Evolutionary conservation across 192 early-diverging fungal species (phyloP), one percentile per base, ranked within the genome.

Genomic region (Piromyces sp.): DNA sequence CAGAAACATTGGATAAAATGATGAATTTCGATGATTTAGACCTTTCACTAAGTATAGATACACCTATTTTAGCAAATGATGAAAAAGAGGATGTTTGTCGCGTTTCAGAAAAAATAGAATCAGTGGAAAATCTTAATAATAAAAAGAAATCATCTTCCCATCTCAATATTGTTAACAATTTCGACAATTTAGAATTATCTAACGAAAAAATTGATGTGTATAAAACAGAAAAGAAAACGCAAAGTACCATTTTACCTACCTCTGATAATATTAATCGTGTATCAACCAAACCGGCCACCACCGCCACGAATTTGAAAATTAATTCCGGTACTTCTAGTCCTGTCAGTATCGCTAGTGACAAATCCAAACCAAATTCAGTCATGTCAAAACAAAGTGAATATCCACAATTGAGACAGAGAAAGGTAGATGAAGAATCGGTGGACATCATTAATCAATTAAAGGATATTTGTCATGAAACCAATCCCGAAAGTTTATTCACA

Each of bases 401-500:
- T 26, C 81, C 84, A n/a, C 81, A 42, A 80, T 30, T 22, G 36
- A 81, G 80, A 30, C 80, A 31, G n/a, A 40, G 78, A 79, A 79
- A 81, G 37, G 16, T 79, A 6, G 29, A 81, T 29, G 30, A 80
- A 17, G 82, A 30, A 28, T 80, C 81, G 1, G 3, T 68, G 33
- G 79, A 30, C 6, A 36, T 82, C 17, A 81, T 85, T 14, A 86
- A 85, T 19, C 83, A 84, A 84, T 84, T 84, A 79, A 84, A 84
- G 29, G 83, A 81, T 22, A 30, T 30, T 40, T 40, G 42, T 37
- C 33, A 81, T 29, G 30, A 36, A 28, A 31, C 9, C 82, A 87
- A 87, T 83, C 87, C 87, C 13, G 83, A 81, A 30, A 82, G 82
- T n/a, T 29, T 88, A 78, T 88, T 88, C 79, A 68, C n/a, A 30